Evolutionary conservation across 768 basidiomycete species (phyloP).

Genomic region (Leccinum fibrillosum): DNA sequence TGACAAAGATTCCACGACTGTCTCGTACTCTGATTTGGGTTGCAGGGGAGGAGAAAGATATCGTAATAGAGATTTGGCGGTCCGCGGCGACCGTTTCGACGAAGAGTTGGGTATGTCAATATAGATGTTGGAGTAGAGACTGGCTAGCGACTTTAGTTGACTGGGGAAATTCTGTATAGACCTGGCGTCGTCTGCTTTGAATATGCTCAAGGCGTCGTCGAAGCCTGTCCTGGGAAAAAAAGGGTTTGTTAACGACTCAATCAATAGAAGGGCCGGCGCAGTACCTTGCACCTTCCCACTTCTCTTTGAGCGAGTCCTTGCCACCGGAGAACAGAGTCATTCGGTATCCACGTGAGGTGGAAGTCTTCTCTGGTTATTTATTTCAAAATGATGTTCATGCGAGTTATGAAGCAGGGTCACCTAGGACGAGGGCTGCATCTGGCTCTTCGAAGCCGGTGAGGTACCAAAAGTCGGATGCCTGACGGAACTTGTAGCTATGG

Average conservation of each 20-base stretch:
- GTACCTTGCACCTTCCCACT: constrained; percentile 88
- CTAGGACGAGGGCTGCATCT: constrained; percentile 82
- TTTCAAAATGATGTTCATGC: constrained; percentile 1
- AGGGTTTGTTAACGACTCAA: background rate
- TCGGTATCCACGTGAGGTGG: constrained; percentile 70
- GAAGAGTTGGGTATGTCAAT: constrained; percentile 46
- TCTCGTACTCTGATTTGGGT: constrained; percentile 47
- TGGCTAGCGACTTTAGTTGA: constrained; percentile 55
- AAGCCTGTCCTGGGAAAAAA: constrained; percentile 57
- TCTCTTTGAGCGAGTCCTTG: constrained; percentile 70
- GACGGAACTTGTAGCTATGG: constrained; percentile 89
- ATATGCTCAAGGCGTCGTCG: constrained; percentile 59
- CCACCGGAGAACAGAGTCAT: constrained; percentile 85
- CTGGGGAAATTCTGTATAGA: constrained; percentile 53
- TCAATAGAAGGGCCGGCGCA: background rate
- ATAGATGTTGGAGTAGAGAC: constrained; percentile 48
- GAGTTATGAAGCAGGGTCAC: constrained; percentile 36
- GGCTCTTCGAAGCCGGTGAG: constrained; percentile 95
- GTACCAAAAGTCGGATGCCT: constrained; percentile 92
- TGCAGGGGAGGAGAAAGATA: constrained; percentile 35
- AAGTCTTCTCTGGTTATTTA: constrained; percentile 56
- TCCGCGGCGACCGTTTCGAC: constrained; percentile 35
- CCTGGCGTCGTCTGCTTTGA: constrained; percentile 74
- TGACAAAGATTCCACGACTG: constrained; percentile 52
- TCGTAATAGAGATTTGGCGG: constrained; percentile 56